phyloP scores from a whole-genome alignment of 169 alveolate genomes.

The Babesia ovata region DNA sequence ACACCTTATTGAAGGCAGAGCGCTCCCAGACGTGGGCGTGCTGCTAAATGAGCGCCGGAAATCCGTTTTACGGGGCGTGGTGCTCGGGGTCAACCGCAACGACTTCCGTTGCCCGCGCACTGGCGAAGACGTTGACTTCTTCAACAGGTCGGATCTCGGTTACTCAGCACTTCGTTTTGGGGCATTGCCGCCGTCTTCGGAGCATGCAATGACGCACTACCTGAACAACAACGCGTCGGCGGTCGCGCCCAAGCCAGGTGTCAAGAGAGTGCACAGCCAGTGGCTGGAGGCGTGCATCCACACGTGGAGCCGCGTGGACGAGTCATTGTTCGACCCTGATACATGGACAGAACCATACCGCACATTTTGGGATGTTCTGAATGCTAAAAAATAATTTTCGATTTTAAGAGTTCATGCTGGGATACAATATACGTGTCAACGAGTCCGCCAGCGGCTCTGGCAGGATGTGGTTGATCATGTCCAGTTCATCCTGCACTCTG shows the following conservation, averaged over 20 bases:
- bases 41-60: constrained; percentile 22
- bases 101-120: constrained; percentile 46
- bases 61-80: constrained; percentile 16
- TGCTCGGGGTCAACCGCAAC: constrained; percentile 22
- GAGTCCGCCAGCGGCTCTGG: constrained; percentile 51
- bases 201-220: constrained; percentile 26
- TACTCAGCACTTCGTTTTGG: constrained; percentile 32
- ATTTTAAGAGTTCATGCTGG: constrained; percentile 6
- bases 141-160: constrained; percentile 44
- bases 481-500: constrained; percentile 25
- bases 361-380: constrained; percentile 58
- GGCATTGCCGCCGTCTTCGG: not conserved
- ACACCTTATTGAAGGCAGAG: not conserved
- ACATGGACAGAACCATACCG: constrained; percentile 53
- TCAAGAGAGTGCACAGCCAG: constrained; percentile 52
- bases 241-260: not conserved
- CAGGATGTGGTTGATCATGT: constrained; percentile 41
- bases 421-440: constrained; percentile 34
- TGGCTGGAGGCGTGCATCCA: constrained; percentile 66
- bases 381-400: not conserved
- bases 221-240: constrained; percentile 20
- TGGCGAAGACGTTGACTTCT: constrained; percentile 29
- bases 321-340: constrained; percentile 37
- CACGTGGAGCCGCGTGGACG: constrained; percentile 46
- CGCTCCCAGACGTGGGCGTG: constrained; percentile 50